A percentile compares a stretch with the other conserved stretches of the same genome.
phyloP scores from a whole-genome alignment of 257 asterid genomes.

The Euphrasia confusa region DNA sequence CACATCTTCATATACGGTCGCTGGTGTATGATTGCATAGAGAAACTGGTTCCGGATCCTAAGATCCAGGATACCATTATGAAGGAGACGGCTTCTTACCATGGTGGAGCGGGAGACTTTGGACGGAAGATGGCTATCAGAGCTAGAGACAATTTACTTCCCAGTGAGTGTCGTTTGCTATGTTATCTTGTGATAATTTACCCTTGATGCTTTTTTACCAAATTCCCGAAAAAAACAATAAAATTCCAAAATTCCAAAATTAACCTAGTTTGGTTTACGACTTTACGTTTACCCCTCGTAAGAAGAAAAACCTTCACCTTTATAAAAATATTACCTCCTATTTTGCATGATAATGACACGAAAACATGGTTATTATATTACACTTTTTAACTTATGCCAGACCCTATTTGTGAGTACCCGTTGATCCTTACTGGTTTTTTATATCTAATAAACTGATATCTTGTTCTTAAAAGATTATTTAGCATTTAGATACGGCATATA shows the following conservation, averaged over 20 bases:
- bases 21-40: slow-evolving; percentile 78
- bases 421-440: no score
- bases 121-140: slow-evolving; percentile 88
- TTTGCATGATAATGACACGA: neutral
- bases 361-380: no score
- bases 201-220: no score
- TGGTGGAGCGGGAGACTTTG: slow-evolving; percentile 80
- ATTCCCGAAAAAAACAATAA: no score
- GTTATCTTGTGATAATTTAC: neutral
- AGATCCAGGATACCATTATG: slow-evolving; percentile 69
- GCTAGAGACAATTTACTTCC: slow-evolving; percentile 85
- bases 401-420: no score
- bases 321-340: neutral
- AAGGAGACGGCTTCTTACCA: slow-evolving; percentile 76
- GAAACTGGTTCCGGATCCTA: slow-evolving; percentile 72
- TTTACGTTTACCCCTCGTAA: no score
- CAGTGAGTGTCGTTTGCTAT: slow-evolving; percentile 41
- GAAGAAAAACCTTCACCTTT: no score
- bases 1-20: slow-evolving; percentile 70
- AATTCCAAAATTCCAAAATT: no score
- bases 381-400: no score
- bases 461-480: neutral
- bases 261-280: no score
- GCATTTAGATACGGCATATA: neutral
- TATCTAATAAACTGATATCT: neutral